Base-by-base conservation (phyloP, 1,284 basidiomycete species). In the Puccinia polysora region DNA sequence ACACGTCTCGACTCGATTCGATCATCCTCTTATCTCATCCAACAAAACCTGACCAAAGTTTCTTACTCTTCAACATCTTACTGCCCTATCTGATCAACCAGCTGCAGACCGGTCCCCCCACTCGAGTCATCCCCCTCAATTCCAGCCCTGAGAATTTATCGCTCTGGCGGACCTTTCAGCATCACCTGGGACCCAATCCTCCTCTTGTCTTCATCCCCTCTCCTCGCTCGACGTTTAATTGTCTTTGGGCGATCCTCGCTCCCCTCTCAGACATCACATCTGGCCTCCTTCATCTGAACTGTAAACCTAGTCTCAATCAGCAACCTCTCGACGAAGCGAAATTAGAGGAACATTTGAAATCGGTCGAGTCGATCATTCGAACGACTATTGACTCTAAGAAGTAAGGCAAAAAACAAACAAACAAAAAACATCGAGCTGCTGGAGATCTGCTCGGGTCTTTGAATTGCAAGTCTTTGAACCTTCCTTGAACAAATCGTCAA, bases 241-340 rank as follows among this genome's bases (percentile, higher is more conserved):
- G 38, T 18, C 59, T 63, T 4, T 63, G 59, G 59, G 59, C 59
- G 25, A 63, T 63, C 59, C 43, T 63, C 30, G 59, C 59, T 18
- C 43, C 59, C 4, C 59, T 45, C 30, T 2, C 40, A 10, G 4
- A 2, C 6, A 43, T 63, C 59, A 25, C 38, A 6, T 43, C 59
- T 28, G 59, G 59, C 20, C 43, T 47, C 25, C 32, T 45, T 8
- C 59, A 63, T 18, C 10, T 45, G 4, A 28, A 43, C 12, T 2
- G 38, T 14, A 63, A 63, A 49, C 59, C 59, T 15, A 49, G 45
- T 43, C 1, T 18, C 14, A 32, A n/a, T 5, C 59, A 63, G 32
- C 12, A 12, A 3, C 59, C 59, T 18, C n/a, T 28, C 18, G 43
- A 63, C n/a, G 38, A 36, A 8, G 38, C 38, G 20, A 2, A 28